phyloP scores from a whole-genome alignment of 768 basidiomycete genomes.

The Lactarius trivialis region DNA sequence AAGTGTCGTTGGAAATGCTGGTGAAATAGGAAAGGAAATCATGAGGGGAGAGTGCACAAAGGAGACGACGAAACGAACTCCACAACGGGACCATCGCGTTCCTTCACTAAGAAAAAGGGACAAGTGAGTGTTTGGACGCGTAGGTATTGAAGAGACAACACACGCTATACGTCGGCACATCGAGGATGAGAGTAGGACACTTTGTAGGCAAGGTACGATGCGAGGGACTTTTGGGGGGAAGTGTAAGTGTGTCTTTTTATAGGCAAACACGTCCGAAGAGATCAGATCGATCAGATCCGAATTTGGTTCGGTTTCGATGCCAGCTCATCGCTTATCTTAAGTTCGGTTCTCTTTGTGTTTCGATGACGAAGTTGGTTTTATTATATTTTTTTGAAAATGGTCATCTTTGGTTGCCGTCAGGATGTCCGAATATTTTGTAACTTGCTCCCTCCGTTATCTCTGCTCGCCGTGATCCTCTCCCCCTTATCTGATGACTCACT shows the following conservation, averaged over 20 bases:
- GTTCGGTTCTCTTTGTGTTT: not conserved
- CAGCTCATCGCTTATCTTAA: conserved; percentile 5
- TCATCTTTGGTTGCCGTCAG: not conserved
- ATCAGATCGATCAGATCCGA: conserved; percentile 16
- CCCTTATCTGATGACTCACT: conserved; percentile 9
- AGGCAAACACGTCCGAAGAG: not conserved
- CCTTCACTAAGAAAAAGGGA: conserved; percentile 48
- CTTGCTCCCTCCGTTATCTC: not conserved
- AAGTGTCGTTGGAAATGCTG: conserved; percentile 78
- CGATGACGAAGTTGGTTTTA: not conserved
- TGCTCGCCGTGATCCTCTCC: not conserved
- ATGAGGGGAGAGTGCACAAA: not conserved
- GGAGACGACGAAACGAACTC: conserved; percentile 36
- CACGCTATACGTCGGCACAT: conserved; percentile 80
- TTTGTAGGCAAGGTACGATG: conserved; percentile 8
- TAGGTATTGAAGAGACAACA: conserved; percentile 28
- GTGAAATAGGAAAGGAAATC: not conserved
- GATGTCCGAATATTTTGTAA: not conserved
- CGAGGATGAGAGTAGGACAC: not conserved
- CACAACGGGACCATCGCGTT: conserved; percentile 67
- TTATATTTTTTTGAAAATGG: not conserved
- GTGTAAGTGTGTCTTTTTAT: conserved; percentile 7
- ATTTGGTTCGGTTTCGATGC: conserved; percentile 15
- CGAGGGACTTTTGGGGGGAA: conserved; percentile 4
- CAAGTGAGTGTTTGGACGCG: conserved; percentile 18